Evolutionary conservation across 2,329 filamentous ascomycete genomes (phyloP).

Genomic region (Exophiala spinifera): DNA sequence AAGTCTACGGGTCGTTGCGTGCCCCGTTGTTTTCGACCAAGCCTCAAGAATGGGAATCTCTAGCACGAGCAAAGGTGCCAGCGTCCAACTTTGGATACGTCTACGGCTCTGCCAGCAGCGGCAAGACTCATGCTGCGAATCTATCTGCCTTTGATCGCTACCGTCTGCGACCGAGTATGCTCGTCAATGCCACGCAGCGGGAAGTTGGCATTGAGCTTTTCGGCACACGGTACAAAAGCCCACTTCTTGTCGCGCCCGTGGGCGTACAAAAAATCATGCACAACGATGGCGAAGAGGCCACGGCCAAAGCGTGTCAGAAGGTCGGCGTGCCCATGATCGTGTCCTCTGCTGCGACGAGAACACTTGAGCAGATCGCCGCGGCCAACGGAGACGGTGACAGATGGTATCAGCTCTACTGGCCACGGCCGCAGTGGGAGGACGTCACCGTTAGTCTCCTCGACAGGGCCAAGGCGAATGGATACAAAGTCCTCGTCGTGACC

Average conservation of each 20-base stretch:
- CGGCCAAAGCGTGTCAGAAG: conserved; percentile 57
- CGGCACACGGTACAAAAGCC: conserved; percentile 46
- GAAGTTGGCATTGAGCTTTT: conserved; percentile 53
- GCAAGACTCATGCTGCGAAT: conserved; percentile 34
- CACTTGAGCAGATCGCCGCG: conserved; percentile 63
- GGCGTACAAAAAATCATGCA: conserved; percentile 69
- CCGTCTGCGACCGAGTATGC: conserved; percentile 31
- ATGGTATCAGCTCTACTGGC: conserved; percentile 77
- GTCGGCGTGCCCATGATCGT: conserved; percentile 63
- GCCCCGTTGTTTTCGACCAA: conserved; percentile 55
- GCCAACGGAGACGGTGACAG: conserved; percentile 53
- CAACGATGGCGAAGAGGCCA: conserved; percentile 59
- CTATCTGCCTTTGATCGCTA: conserved; percentile 33
- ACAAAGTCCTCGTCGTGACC: conserved; percentile 65
- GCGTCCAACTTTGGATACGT: conserved; percentile 58
- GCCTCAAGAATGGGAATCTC: conserved; percentile 52
- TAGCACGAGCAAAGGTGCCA: conserved; percentile 49
- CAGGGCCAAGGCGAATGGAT: conserved; percentile 60
- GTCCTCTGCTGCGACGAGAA: conserved; percentile 60
- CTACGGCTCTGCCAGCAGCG: conserved; percentile 51
- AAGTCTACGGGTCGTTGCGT: conserved; percentile 26
- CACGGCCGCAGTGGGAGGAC: conserved; percentile 54
- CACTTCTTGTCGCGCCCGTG: conserved; percentile 63
- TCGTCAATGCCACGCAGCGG: conserved; percentile 38
- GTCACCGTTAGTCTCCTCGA: conserved; percentile 61